Evolutionary conservation across 164 flowering plant genomes (phyloP).

Genomic region (Echeveria elegans): DNA sequence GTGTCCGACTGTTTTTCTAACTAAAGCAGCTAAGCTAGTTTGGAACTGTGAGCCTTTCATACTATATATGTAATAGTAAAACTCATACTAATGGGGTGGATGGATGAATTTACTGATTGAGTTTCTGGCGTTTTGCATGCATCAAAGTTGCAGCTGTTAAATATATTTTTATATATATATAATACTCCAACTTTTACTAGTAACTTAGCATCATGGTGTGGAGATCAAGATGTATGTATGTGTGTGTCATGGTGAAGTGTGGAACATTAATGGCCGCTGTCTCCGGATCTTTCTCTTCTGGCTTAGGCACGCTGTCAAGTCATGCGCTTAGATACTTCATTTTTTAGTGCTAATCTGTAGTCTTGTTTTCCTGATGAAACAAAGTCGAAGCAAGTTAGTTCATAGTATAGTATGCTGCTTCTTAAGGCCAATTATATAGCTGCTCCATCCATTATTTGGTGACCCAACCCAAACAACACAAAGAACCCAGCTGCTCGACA

Average conservation of each 20-base stretch:
- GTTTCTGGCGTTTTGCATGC: background rate
- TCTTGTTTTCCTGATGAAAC: too few species aligned
- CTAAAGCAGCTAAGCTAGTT: background rate
- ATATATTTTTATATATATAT: background rate
- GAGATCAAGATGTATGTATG: background rate
- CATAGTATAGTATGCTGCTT: too few species aligned
- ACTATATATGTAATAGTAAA: too few species aligned
- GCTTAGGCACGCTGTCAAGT: background rate
- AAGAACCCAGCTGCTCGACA: too few species aligned
- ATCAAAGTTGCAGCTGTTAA: background rate
- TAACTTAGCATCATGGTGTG: background rate
- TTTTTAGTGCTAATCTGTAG: too few species aligned
- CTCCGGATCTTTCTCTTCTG: background rate
- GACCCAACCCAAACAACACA: too few species aligned
- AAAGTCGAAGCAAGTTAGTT: too few species aligned
- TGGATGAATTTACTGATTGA: background rate
- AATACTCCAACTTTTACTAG: too few species aligned
- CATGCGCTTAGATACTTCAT: background rate
- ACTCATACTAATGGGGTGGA: too few species aligned
- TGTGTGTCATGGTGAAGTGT: background rate
- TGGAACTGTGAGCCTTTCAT: background rate
- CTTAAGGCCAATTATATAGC: too few species aligned
- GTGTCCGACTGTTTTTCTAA: background rate
- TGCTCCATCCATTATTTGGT: too few species aligned
- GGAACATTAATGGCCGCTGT: slow-evolving; percentile 1